These are phyloP conservation scores for Bauhinia variegata DNA, from an alignment of 306 rosid genomes.

Conservation along the genomic window DNA sequence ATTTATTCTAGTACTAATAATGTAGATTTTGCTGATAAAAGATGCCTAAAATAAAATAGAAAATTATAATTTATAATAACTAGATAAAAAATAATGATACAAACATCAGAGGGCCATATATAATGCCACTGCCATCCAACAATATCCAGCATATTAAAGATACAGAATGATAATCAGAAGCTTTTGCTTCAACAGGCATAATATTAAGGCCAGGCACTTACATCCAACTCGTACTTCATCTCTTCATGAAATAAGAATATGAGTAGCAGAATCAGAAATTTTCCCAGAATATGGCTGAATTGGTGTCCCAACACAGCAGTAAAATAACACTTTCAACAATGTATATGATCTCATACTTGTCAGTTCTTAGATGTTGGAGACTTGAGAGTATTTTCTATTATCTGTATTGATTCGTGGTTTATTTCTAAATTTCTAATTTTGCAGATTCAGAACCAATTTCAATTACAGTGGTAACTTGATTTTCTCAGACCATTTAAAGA, in stretches of 20 bases:
- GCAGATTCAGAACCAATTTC: not conserved
- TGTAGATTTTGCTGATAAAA: no score
- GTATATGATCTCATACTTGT: not conserved
- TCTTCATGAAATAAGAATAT: conserved; percentile 6
- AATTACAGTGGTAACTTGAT: conserved; percentile 47
- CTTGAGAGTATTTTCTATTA: no score
- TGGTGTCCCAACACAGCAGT: not conserved
- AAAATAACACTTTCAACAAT: conserved; percentile 26
- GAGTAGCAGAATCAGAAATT: conserved; percentile 20
- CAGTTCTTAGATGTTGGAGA: no score
- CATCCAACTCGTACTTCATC: conserved; percentile 28
- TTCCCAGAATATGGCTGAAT: not conserved
- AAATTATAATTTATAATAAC: no score
- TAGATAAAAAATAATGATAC: no score
- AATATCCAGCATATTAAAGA: not conserved
- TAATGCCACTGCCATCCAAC: not conserved
- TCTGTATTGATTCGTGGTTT: no score
- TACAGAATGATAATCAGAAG: conserved; percentile 18
- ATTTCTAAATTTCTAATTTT: no score
- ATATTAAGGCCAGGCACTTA: conserved; percentile 10
- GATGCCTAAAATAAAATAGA: no score
- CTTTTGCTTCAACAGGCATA: not conserved
- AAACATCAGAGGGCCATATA: no score
- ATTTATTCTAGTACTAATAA: no score
- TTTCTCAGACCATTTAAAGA: conserved; percentile 77